Evolutionary conservation across 805 yeast genomes (phyloP).

Genomic region (Hanseniaspora jakobsenii): DNA sequence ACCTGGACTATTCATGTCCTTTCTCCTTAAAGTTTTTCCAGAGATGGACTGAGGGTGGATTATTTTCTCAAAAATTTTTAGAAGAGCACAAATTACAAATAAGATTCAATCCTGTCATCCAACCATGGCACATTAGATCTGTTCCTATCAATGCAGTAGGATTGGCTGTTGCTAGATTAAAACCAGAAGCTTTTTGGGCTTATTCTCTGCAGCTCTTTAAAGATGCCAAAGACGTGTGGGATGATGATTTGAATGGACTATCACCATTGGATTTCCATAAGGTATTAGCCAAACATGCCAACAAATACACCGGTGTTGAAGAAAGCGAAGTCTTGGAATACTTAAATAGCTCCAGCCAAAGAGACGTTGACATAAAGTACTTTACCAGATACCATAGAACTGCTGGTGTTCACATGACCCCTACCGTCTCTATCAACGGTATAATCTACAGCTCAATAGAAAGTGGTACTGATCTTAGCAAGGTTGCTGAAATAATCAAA

Average conservation of each 20-base stretch:
- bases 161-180: slow-evolving; percentile 51
- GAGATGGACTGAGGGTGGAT: slow-evolving; percentile 40
- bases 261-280: slow-evolving; percentile 46
- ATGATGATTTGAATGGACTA: slow-evolving; percentile 46
- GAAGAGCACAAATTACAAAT: slow-evolving; percentile 44
- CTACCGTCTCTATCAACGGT: slow-evolving; percentile 65
- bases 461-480: slow-evolving; percentile 45
- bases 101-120: slow-evolving; percentile 61
- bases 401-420: slow-evolving; percentile 74
- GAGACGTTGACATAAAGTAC: slow-evolving; percentile 55
- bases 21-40: slow-evolving; percentile 54
- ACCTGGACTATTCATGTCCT: slow-evolving; percentile 68
- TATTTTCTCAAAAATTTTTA: slow-evolving; percentile 39
- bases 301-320: slow-evolving; percentile 30
- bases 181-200: slow-evolving; percentile 45
- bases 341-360: slow-evolving; percentile 21
- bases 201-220: slow-evolving; percentile 46
- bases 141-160: slow-evolving; percentile 57
- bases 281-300: slow-evolving; percentile 41
- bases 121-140: slow-evolving; percentile 83
- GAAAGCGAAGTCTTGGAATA: slow-evolving; percentile 27
- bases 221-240: slow-evolving; percentile 38
- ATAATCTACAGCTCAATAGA: slow-evolving; percentile 45
- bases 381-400: slow-evolving; percentile 64
- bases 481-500: slow-evolving; percentile 24